Base-by-base conservation (phyloP, 2,329 filamentous ascomycete species). In the Graphium sp. region DNA sequence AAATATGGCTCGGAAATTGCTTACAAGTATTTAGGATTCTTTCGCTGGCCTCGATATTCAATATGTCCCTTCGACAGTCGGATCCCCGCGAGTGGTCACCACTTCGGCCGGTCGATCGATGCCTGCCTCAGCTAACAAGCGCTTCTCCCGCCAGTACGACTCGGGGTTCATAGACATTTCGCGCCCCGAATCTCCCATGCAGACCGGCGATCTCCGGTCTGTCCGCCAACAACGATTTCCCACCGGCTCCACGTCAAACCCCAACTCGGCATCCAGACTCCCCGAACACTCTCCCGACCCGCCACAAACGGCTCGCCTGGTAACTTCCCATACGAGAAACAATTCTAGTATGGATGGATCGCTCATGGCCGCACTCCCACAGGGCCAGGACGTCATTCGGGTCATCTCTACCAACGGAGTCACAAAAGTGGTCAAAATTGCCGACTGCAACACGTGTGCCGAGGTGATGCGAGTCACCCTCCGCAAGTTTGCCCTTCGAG, bases 351-450 rank as follows among this genome's bases (percentile, higher is more conserved):
- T 87, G 44, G 85, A 94, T 50, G 77, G 76, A 36, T 76, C 82
- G 40, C 74, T 87, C 37, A 89, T 87, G 66, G 81, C 82, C 39
- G 77, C 78, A 34, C 58, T 94, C 43, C 85, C 85, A 32, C 67
- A 75, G 38, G 81, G 84, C 50, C 83, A 91, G 49, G 79, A 85
- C 34, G 72, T 93, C 35, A 92, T 95, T 37, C 72, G 85, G 37
- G 83, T 94, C 39, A 93, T 95, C 45, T 93, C 81, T 39, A 89
- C 84, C 27, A 82, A 75, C 36, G 89, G 85, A 29, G 74, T 84
- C 35, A 92, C 84, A 26, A 93, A 92, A 45, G 85, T 94, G 15
- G 74, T 98, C 44, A 89, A 89, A 50, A 84, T 95, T 39, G 78
- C 83, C 37, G 80, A 81, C 38, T 94, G 85, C 62, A 84, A 75